Base-by-base conservation (phyloP, 495 filamentous ascomycete species). In the Filosporella fistucella region DNA sequence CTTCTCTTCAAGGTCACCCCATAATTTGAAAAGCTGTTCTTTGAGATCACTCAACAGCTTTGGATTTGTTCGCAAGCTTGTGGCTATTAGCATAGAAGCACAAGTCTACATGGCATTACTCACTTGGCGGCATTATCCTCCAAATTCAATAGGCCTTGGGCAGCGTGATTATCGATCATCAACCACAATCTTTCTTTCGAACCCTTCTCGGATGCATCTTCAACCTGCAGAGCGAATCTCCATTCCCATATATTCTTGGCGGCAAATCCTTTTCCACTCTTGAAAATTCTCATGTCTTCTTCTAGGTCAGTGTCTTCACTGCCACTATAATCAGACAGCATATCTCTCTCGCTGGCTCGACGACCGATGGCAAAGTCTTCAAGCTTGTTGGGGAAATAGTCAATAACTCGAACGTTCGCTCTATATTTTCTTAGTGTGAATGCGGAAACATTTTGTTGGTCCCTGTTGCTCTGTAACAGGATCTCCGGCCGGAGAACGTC, bases 1-100 rank as follows among this genome's bases (percentile, higher is more conserved):
- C 88, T 36, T 58, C 59, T 95, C 89, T 61, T 88, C 83, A 6
- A 96, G 75, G 49, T 94, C 75, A 3, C 91, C 91, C 90, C 91
- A 97, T 7, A 97, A 71, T 24, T 77, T 67, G 62, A 82, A 91
- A 13, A 96, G 74, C 57, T 81, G 82, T 58, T 95, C 80, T 30
- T 76, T 70, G 1, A 96, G 63, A 7, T 62, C 44, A 21, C 34
- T 54, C 6, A 94, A 63, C 2, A 59, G 52, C 0, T 57, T 28
- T 4, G 59, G 30, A 28, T 85, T 63, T 40, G 57, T 57, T 14
- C 75, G 76, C 7, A 96, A 76, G n/a, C 63, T 74, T 86, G n/a
- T n/a, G 20, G 24, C 8, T 24, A 18, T 47, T 48, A 38, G 17
- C 36, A 48, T 34, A 4, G 24, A 24, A 49, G 43, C 43, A 16